phyloP scores from a whole-genome alignment of 148 eudicot genomes.

The Silene uniflora region DNA sequence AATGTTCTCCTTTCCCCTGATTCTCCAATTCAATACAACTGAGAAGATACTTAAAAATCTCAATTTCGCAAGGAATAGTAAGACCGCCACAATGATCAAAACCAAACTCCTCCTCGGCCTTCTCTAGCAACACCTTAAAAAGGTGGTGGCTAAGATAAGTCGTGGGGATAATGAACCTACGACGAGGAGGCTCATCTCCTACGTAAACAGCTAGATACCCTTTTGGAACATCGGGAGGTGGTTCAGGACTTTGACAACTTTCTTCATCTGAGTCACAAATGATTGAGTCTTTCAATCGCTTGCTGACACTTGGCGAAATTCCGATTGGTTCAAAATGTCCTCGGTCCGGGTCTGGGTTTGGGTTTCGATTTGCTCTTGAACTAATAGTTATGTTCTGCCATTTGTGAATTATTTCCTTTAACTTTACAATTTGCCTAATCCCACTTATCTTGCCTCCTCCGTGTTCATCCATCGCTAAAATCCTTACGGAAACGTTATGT shows the following conservation, averaged over 20 bases:
- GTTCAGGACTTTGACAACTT: conserved; percentile 55
- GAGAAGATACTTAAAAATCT: conserved; percentile 78
- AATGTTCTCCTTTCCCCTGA: conserved; percentile 31
- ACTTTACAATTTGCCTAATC: conserved; percentile 58
- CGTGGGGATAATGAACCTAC: conserved; percentile 81
- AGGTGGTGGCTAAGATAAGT: conserved; percentile 57
- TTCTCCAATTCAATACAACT: conserved; percentile 49
- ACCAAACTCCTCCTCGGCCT: conserved; percentile 86
- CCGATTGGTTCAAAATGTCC: conserved; percentile 25
- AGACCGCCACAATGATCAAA: conserved; percentile 71
- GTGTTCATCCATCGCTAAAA: conserved; percentile 48
- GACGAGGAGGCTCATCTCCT: conserved; percentile 50
- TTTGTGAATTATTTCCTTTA: conserved; percentile 50
- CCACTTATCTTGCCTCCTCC: conserved; percentile 46
- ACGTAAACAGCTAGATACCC: conserved; percentile 83
- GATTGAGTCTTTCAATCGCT: conserved; percentile 32
- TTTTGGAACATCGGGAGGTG: conserved; percentile 65
- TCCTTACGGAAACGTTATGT: background rate
- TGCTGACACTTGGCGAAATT: conserved; percentile 44
- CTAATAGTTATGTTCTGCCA: conserved; percentile 53
- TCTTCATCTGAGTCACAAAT: conserved; percentile 69
- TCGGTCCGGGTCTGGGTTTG: background rate
- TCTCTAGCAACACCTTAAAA: conserved; percentile 68
- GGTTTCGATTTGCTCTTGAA: conserved; percentile 22
- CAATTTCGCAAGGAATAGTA: conserved; percentile 77